Conservation (phyloP, 768 basidiomycete species). For the Leccinum sublutescens region DNA sequence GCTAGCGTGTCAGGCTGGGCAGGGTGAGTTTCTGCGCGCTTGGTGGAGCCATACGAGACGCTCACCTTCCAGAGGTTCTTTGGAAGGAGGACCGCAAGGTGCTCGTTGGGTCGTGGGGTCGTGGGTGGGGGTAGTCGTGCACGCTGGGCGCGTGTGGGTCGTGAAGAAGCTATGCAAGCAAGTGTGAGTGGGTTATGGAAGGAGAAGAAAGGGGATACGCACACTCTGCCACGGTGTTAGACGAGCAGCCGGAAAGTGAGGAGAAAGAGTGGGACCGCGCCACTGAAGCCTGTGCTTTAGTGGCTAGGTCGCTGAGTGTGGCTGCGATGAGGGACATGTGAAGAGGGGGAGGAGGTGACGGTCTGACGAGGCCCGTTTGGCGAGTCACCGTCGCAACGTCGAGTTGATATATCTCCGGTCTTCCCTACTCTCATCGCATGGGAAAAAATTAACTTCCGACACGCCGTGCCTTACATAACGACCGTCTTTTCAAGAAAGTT, state of each 20-base stretch:
- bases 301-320: slow-evolving; percentile 28
- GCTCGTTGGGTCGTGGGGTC: slow-evolving; percentile 51
- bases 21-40: slow-evolving; percentile 18
- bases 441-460: slow-evolving; percentile 19
- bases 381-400: slow-evolving; percentile 24
- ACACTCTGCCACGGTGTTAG: slow-evolving; percentile 18
- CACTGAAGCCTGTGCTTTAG: slow-evolving; percentile 24
- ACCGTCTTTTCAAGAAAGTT: not conserved
- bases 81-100: slow-evolving; percentile 73
- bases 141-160: slow-evolving; percentile 17
- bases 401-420: slow-evolving; percentile 28
- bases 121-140: slow-evolving; percentile 17
- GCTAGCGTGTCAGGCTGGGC: slow-evolving; percentile 61
- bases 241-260: slow-evolving; percentile 11
- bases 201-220: not conserved
- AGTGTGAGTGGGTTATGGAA: not conserved
- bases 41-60: not conserved
- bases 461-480: slow-evolving; percentile 21
- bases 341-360: slow-evolving; percentile 10
- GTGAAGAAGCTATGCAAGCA: slow-evolving; percentile 20
- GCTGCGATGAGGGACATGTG: slow-evolving; percentile 32
- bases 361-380: not conserved
- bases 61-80: slow-evolving; percentile 73
- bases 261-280: slow-evolving; percentile 6
- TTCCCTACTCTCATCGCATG: slow-evolving; percentile 17